Evolutionary conservation across 768 basidiomycete genomes (phyloP), one percentile per base, ranked within the genome.

Genomic region (Coprinopsis marcescibilis): DNA sequence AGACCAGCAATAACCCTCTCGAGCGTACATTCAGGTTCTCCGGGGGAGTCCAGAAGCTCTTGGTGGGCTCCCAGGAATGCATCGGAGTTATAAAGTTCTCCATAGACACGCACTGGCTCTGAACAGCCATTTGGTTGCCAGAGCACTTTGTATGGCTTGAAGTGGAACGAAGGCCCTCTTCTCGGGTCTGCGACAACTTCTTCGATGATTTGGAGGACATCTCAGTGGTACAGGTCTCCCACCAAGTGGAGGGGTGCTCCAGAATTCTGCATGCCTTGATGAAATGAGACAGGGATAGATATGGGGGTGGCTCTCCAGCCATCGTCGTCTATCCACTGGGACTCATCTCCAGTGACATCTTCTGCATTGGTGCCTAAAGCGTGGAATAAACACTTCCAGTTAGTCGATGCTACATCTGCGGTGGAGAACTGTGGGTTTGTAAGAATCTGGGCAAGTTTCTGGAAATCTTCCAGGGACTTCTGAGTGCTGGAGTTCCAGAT

Each of bases 1-100:
- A 57, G 40, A 0, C 56, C 50, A 1, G 50, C 55, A 15, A 61
- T 50, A 12, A 55, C 50, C 2, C 39, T 39, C 11, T 42, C 37
- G 3, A 26, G 48, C n/a, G 2, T 34, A 24, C 48, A 49, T 14
- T 32, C 41, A 13, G 48, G 40, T 6, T 7, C 24, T 13, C 21
- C 30, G 15, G 46, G 38, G 13, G 24, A 43, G 19, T 25, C 27
- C 19, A 43, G 48, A 19, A 49, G 19, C 27, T 49, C 41, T 17
- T 40, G 25, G 25, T 49, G 48, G 1, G 39, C 48, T 17, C 43
- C 19, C 13, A 49, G 17, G 41, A 49, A 49, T 15, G 48, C 48
- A 25, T 33, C 32, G 2, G 48, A 49, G 23, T 21, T 49, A 20
- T 43, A 49, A 3, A 49, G 30, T n/a, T 49, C 48, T 3, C 25